Base-by-base conservation (phyloP, 306 rosid genomes). In the Lotus japonicus region DNA sequence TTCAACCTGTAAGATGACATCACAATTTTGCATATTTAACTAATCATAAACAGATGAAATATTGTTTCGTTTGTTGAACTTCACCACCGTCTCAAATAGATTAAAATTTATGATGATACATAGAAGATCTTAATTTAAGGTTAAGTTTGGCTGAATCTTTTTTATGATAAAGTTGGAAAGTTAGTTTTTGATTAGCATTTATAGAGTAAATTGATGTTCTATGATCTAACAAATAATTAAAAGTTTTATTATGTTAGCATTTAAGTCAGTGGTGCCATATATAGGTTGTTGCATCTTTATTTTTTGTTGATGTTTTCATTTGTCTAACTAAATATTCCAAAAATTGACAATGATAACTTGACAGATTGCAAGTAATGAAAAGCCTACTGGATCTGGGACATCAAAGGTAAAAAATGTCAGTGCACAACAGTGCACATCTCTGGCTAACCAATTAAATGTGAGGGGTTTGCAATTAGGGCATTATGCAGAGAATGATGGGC, bases 281-380 rank as follows among this genome's bases (percentile, higher is more conserved):
- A 68, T 61, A 41, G 59, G 57, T 36, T 7, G 35, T 70, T 41
- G 44, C 39, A 64, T 62, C 71, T 70, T 23, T 52, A 50, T 42
- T 35, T 45, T 7, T 11, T 53, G 13, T 51, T 17, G 31, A 64
- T 54, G 45, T 66, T 50, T 62, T 38, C 49, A 35, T 56, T 66
- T 76, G 60, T 63, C 60, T 17, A 42, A 42, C 36, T 60, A 26
- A 38, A 21, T 56, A 12, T 21, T 66, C 60, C 55, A 19, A 81
- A 54, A 80, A 49, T 64, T 73, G 72, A 45, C 65, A 13, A 46
- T 74, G 63, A 75, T 79, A 74, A 66, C 66, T 80, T 78, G 39
- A 26, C 84, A 94, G 99, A 76, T 77, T 73, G 70, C 69, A 35
- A 78, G 68, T 58, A 78, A 79, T 54, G 95, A 85, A 74, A 90